phyloP scores from a whole-genome alignment of 2,329 filamentous ascomycete species.

The Dothideomycetes sp. region DNA sequence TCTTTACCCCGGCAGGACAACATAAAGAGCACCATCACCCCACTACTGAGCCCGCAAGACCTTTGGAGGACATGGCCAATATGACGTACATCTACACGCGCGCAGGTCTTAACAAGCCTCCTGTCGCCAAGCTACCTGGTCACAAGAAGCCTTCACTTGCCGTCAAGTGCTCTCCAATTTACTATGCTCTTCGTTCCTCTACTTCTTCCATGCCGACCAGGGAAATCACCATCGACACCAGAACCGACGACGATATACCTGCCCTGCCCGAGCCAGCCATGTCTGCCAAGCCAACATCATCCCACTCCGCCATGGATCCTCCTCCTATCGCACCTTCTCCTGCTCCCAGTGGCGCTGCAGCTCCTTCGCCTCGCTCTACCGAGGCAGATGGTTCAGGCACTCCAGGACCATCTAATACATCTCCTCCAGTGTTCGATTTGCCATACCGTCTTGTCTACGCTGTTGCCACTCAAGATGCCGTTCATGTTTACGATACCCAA shows the following conservation, averaged over 20 bases:
- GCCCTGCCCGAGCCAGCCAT: slow-evolving; percentile 73
- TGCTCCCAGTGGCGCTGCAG: slow-evolving; percentile 37
- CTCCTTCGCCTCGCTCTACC: slow-evolving; percentile 38
- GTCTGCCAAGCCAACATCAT: slow-evolving; percentile 43
- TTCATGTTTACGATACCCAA: slow-evolving; percentile 92
- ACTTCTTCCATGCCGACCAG: slow-evolving; percentile 57
- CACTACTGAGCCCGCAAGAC: slow-evolving; percentile 57
- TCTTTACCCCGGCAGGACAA: slow-evolving; percentile 90
- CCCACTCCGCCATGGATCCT: slow-evolving; percentile 67
- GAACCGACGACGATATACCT: slow-evolving; percentile 70
- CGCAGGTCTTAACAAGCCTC: slow-evolving; percentile 92
- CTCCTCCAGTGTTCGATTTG: slow-evolving; percentile 61
- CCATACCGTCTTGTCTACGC: slow-evolving; percentile 94
- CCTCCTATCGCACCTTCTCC: slow-evolving; percentile 51
- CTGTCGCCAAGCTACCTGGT: slow-evolving; percentile 85
- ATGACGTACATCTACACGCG: slow-evolving; percentile 98
- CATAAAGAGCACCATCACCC: slow-evolving; percentile 71
- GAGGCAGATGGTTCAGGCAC: slow-evolving; percentile 44
- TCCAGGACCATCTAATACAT: slow-evolving; percentile 36
- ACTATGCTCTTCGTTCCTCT: slow-evolving; percentile 67
- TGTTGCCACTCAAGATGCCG: slow-evolving; percentile 91
- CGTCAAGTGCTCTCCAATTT: slow-evolving; percentile 83
- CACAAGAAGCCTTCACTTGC: slow-evolving; percentile 98
- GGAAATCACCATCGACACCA: slow-evolving; percentile 90
- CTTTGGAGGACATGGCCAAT: slow-evolving; percentile 78